These are phyloP conservation scores for Mortierella hygrophila DNA, from an alignment of 192 early-diverging fungal genomes.

Conservation along the genomic window DNA sequence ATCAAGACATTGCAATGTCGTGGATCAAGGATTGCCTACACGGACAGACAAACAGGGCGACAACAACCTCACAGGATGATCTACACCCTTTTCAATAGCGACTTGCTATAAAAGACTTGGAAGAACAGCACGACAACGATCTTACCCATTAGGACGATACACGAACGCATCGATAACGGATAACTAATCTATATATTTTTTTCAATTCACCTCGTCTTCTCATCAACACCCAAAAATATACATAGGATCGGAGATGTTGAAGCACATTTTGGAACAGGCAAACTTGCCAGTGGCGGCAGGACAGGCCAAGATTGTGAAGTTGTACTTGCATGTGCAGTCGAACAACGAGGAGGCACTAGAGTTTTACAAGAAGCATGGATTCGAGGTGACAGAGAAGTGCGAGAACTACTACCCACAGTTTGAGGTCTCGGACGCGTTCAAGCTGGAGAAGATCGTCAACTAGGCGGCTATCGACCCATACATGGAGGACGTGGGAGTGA, in stretches of 20 bases:
- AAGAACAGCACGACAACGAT: too few species aligned
- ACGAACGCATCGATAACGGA: not conserved
- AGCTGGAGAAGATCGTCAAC: slow-evolving; percentile 60
- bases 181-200: not conserved
- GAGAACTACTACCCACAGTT: slow-evolving; percentile 89
- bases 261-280: slow-evolving; percentile 68
- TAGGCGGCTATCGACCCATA: not conserved
- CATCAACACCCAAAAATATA: not conserved
- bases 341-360: slow-evolving; percentile 82
- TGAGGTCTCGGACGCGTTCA: slow-evolving; percentile 85
- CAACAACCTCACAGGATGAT: too few species aligned
- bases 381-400: slow-evolving; percentile 67
- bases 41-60: too few species aligned
- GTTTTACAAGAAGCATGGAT: slow-evolving; percentile 89
- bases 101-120: too few species aligned
- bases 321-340: slow-evolving; percentile 90
- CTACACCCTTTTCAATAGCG: too few species aligned
- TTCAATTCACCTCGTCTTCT: not conserved
- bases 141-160: too few species aligned
- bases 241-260: slow-evolving; percentile 69
- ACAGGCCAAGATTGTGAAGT: slow-evolving; percentile 58
- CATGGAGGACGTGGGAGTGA: too few species aligned
- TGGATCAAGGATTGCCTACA: too few species aligned
- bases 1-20: too few species aligned
- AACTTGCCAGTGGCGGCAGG: slow-evolving; percentile 52